Percentiles rank a stretch among this genome's conserved stretches.
phyloP scores from a whole-genome alignment of 805 yeast genomes.

The Saccharomycopsis sp. region DNA sequence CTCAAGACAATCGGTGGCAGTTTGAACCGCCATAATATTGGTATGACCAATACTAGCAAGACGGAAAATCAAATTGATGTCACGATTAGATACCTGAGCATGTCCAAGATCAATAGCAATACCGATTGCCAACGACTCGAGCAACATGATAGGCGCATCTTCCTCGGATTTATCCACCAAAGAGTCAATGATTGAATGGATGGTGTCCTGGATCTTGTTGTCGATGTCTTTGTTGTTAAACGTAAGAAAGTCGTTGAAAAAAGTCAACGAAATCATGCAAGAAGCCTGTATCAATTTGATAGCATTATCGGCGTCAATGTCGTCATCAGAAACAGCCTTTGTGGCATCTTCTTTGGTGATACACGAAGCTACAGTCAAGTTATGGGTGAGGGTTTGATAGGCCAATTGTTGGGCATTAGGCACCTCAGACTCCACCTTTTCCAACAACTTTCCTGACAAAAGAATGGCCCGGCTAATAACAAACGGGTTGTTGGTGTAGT shows the following conservation, averaged over 20 bases:
- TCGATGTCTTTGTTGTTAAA: slow-evolving; percentile 24
- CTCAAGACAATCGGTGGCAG: slow-evolving; percentile 63
- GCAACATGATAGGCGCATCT: slow-evolving; percentile 67
- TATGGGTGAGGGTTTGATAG: slow-evolving; percentile 5
- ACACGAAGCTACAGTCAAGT: slow-evolving; percentile 9
- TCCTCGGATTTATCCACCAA: slow-evolving; percentile 63
- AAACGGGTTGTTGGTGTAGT: slow-evolving; percentile 28
- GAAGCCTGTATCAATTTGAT: slow-evolving; percentile 30
- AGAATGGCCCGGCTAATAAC: slow-evolving; percentile 45
- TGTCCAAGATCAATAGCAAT: slow-evolving; percentile 40
- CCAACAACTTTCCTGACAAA: slow-evolving; percentile 50
- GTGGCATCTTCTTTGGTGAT: slow-evolving; percentile 3
- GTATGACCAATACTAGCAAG: slow-evolving; percentile 70
- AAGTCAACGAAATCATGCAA: slow-evolving; percentile 45
- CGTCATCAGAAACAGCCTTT: slow-evolving; percentile 6
- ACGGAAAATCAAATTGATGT: slow-evolving; percentile 50
- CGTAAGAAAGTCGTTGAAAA: slow-evolving; percentile 38
- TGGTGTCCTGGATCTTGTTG: slow-evolving; percentile 21
- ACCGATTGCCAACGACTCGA: slow-evolving; percentile 61
- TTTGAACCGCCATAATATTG: slow-evolving; percentile 61
- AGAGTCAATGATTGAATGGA: slow-evolving; percentile 35
- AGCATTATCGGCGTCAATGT: slow-evolving; percentile 25
- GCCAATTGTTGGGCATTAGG: slow-evolving; percentile 31
- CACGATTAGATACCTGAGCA: slow-evolving; percentile 28
- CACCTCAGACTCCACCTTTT: slow-evolving; percentile 39